These are phyloP conservation scores for Cladosporium sp. DNA, from an alignment of 2,329 filamentous ascomycete genomes.

Conservation along the genomic window DNA sequence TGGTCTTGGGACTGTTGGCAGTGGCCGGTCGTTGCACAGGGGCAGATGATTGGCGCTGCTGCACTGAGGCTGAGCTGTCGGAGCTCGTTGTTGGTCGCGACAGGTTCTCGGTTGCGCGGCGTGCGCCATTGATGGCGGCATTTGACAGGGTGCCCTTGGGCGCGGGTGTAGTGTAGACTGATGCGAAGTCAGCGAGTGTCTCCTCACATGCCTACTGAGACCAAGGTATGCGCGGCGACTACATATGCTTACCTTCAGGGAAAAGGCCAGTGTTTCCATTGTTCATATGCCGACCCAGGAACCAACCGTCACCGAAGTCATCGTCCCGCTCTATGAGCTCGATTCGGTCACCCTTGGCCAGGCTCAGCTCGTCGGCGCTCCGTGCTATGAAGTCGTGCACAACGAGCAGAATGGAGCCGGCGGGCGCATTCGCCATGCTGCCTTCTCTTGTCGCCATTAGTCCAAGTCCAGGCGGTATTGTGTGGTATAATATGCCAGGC, in stretches of 20 bases:
- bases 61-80: constrained; percentile 13
- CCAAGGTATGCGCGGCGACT: background rate
- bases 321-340: constrained; percentile 81
- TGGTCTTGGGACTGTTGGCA: constrained; percentile 10
- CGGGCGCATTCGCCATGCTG: constrained; percentile 23
- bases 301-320: constrained; percentile 80
- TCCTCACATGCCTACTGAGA: constrained; percentile 16
- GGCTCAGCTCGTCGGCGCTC: constrained; percentile 86
- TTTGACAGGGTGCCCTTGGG: constrained; percentile 31
- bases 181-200: constrained; percentile 13
- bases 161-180: constrained; percentile 37
- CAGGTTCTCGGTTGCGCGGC: constrained; percentile 28
- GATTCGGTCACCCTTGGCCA: constrained; percentile 79
- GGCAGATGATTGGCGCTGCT: constrained; percentile 10
- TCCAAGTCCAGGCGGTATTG: background rate
- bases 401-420: constrained; percentile 53
- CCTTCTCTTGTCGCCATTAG: constrained; percentile 23
- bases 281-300: constrained; percentile 67
- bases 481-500: background rate
- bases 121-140: constrained; percentile 22
- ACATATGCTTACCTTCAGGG: constrained; percentile 61
- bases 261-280: constrained; percentile 75
- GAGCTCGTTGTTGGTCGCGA: constrained; percentile 9
- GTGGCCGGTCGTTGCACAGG: constrained; percentile 15
- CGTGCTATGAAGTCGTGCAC: constrained; percentile 87